These are phyloP conservation scores for Aphelidium insulamus DNA, from an alignment of 371 early-diverging fungal species.

Conservation along the genomic window DNA sequence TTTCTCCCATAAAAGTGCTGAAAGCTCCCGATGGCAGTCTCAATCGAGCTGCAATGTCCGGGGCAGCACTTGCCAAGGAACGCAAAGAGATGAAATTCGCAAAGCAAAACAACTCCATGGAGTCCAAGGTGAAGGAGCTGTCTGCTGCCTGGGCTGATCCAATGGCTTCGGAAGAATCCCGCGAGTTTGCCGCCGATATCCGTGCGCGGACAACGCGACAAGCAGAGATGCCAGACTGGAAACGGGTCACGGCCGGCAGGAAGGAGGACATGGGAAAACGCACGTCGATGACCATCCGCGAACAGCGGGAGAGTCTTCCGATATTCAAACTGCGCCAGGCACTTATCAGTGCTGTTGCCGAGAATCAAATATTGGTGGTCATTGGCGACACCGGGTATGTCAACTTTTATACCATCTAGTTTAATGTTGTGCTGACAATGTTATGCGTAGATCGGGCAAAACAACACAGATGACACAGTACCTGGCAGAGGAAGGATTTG, in stretches of 20 bases:
- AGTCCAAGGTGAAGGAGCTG: conserved; percentile 69
- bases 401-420: conserved; percentile 41
- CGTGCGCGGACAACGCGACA: conserved; percentile 25
- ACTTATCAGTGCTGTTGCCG: conserved; percentile 55
- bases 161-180: conserved; percentile 66
- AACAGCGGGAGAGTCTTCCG: conserved; percentile 77
- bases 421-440: conserved; percentile 84
- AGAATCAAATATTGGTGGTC: conserved; percentile 3
- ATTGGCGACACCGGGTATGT: background rate
- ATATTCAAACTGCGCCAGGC: conserved; percentile 55
- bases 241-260: conserved; percentile 57
- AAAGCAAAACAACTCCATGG: conserved; percentile 65
- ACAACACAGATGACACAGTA: conserved; percentile 99
- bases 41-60: conserved; percentile 82
- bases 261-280: conserved; percentile 78
- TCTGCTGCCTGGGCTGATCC: conserved; percentile 84
- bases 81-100: conserved; percentile 50
- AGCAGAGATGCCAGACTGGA: conserved; percentile 79
- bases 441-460: conserved; percentile 97
- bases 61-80: conserved; percentile 79
- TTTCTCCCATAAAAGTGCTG: conserved; percentile 87
- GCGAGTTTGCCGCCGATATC: conserved; percentile 73
- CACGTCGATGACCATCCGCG: conserved; percentile 65
- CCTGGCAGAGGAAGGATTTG: conserved; percentile 79
- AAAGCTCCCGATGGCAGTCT: conserved; percentile 90